A percentile compares a stretch with the other conserved stretches of the same genome.
These are phyloP conservation scores for Vitrella brassicaformis DNA, from an alignment of 73 alveolate species.

Conservation along the genomic window DNA sequence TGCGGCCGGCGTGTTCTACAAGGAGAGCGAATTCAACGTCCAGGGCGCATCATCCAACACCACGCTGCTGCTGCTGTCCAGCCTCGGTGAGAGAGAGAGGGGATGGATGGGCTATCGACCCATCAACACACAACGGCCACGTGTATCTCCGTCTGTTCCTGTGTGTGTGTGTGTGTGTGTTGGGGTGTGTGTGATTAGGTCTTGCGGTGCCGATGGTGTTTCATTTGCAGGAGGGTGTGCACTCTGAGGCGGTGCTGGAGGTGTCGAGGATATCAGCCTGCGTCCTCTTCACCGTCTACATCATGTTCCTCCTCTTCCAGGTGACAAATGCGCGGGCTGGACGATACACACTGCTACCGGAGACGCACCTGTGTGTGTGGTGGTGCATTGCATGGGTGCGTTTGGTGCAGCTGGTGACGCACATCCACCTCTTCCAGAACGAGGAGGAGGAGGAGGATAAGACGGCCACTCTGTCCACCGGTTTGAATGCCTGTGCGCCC, in stretches of 20 bases:
- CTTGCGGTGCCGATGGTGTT: background rate
- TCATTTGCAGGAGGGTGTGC: background rate
- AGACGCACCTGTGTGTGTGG: background rate
- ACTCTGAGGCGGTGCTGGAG: conserved; percentile 11
- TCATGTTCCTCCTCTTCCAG: background rate
- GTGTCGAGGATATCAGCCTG: conserved; percentile 13
- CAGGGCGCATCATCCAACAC: background rate
- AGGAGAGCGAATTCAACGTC: background rate
- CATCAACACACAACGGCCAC: background rate
- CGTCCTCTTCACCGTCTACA: conserved; percentile 5
- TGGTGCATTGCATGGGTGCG: background rate
- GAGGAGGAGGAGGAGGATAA: conserved; percentile 9
- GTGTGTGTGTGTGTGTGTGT: background rate
- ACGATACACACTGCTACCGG: background rate
- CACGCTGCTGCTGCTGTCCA: background rate
- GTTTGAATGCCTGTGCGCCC: too few relatives aligned
- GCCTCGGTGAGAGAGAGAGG: background rate
- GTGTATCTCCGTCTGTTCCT: background rate
- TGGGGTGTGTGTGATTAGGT: background rate
- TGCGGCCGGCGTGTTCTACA: conserved; percentile 15
- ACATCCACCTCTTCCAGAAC: conserved; percentile 5
- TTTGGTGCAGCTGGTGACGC: conserved; percentile 14
- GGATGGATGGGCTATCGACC: background rate
- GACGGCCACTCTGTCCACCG: conserved; percentile 6
- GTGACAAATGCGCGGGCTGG: background rate